These are phyloP conservation scores for Prunus mume DNA, from an alignment of 306 rosid species.

Conservation along the genomic window DNA sequence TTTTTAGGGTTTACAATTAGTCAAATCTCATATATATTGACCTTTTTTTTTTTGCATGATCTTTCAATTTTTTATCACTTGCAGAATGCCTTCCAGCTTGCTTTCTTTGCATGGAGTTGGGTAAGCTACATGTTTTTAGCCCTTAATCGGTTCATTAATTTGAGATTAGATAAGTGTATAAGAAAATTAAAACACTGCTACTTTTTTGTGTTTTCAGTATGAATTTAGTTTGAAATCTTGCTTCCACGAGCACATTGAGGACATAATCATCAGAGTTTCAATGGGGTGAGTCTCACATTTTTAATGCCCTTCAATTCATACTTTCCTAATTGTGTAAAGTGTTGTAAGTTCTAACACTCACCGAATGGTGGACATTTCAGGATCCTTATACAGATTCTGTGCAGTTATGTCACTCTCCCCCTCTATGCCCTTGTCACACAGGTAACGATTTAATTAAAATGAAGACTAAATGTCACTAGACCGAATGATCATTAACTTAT, in stretches of 20 bases:
- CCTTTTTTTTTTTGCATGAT: neutral
- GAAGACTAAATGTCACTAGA: neutral
- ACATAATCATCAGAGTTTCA: slow-evolving; percentile 61
- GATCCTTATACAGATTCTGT: slow-evolving; percentile 66
- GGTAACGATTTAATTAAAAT: slow-evolving; percentile 33
- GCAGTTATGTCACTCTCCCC: slow-evolving; percentile 92
- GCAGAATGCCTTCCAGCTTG: slow-evolving; percentile 92
- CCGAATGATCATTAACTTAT: neutral
- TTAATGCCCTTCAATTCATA: neutral
- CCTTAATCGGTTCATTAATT: neutral
- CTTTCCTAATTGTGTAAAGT: neutral
- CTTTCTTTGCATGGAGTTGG: slow-evolving; percentile 76
- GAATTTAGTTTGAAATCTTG: slow-evolving; percentile 69
- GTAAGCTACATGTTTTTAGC: slow-evolving; percentile 30
- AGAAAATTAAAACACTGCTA: neutral
- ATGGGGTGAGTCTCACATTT: slow-evolving; percentile 63
- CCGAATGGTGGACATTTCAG: slow-evolving; percentile 26
- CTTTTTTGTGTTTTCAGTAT: slow-evolving; percentile 34
- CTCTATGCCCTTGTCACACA: slow-evolving; percentile 90
- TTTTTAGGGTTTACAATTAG: neutral
- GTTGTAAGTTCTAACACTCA: slow-evolving; percentile 3
- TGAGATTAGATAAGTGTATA: neutral
- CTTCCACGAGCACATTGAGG: slow-evolving; percentile 54
- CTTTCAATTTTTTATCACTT: neutral
- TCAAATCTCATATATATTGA: neutral